Evolutionary conservation across 306 rosid species (phyloP), one percentile per base, ranked within the genome.

Genomic region (Citrullus colocynthis): DNA sequence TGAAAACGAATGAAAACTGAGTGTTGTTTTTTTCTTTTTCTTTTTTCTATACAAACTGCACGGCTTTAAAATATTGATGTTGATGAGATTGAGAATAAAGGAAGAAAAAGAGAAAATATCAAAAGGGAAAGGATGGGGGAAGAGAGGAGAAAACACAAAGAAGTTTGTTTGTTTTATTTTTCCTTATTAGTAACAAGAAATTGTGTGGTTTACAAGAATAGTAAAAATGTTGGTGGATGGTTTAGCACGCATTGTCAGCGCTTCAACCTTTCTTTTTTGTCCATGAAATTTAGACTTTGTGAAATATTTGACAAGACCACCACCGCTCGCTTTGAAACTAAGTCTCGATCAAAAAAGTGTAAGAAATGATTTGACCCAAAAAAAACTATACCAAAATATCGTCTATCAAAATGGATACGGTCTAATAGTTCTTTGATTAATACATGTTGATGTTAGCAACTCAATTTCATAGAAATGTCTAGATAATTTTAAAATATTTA

Each of bases 171-270:
- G 74, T 42, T 65, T 20, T 63, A 39, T 15, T 34, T 63, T 42
- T 67, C 55, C 55, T n/a, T 42, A 41, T 42, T 67, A n/a, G 74
- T 42, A 70, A 44, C 36, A 24, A 6, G 32, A 20, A 70, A 70
- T 70, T 70, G 75, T 70, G 75, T 70, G 75, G 75, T 45, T 45
- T 21, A 21, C 56, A 70, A 70, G 20, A 70, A 70, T 70, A 70
- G 75, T 34, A 42, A 70, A 70, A 12, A 21, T 45, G 56, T 70
- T 70, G 75, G 75, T 70, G 75, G 39, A 70, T 70, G 57, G 75
- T 44, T 45, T 70, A 64, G 72, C 70, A 42, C n/a, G 74, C 49
- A 36, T 36, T 64, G 48, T 49, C 72, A 64, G 0, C 48, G 17
- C 24, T 18, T 9, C 15, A 44, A 2, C 52, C 32, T 42, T 21